phyloP scores from a whole-genome alignment of 768 basidiomycete genomes.

The Fomitopsis pulvina region DNA sequence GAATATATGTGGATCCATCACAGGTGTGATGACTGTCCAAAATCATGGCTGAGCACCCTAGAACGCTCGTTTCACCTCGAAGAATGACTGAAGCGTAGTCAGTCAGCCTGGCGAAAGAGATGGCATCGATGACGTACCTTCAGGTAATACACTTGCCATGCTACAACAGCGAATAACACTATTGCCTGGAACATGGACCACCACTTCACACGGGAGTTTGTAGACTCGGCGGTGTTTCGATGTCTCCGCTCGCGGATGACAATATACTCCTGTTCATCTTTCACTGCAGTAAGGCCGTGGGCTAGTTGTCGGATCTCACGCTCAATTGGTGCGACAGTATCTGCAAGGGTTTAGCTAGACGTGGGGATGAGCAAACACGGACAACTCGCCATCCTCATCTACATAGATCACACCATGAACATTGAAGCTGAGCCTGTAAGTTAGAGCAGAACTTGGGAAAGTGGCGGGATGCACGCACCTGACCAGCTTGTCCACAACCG shows the following conservation, averaged over 20 bases:
- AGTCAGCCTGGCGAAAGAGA: background rate
- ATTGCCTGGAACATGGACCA: slow-evolving; percentile 92
- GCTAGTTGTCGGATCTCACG: slow-evolving; percentile 86
- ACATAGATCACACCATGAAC: slow-evolving; percentile 97
- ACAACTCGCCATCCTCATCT: slow-evolving; percentile 71
- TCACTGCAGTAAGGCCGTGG: slow-evolving; percentile 77
- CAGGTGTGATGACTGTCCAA: background rate
- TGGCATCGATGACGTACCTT: slow-evolving; percentile 45
- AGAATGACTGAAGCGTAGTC: slow-evolving; percentile 55
- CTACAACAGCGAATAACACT: slow-evolving; percentile 85
- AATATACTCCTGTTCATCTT: slow-evolving; percentile 99
- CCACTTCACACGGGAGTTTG: slow-evolving; percentile 96
- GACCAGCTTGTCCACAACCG: slow-evolving; percentile 91
- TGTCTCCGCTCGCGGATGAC: slow-evolving; percentile 90
- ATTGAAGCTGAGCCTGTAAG: slow-evolving; percentile 53
- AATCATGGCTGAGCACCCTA: slow-evolving; percentile 19
- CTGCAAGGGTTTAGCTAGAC: slow-evolving; percentile 29
- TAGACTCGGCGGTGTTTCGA: slow-evolving; percentile 89
- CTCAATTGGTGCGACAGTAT: slow-evolving; percentile 91
- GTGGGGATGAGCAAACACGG: background rate
- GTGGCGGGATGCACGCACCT: slow-evolving; percentile 44
- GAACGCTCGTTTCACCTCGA: slow-evolving; percentile 87
- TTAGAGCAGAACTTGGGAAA: background rate
- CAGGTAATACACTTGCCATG: slow-evolving; percentile 96
- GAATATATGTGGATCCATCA: too few relatives aligned